Evolutionary conservation across 495 filamentous ascomycete species (phyloP).

Genomic region (Coniosporium apollinis): DNA sequence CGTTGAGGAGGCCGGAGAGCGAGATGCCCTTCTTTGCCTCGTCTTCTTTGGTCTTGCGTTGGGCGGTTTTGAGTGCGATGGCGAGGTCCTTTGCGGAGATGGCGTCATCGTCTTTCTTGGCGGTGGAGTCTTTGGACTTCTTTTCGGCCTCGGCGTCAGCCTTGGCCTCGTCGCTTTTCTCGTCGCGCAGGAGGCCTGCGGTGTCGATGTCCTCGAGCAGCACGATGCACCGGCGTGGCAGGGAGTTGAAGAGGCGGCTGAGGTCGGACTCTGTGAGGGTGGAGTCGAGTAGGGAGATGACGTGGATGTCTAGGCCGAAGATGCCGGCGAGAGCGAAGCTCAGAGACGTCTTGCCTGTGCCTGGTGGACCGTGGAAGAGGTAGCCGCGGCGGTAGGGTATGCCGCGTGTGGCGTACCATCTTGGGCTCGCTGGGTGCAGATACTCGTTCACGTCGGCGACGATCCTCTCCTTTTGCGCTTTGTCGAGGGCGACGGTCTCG

Average conservation of each 20-base stretch:
- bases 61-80: slow-evolving; percentile 5
- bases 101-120: neutral
- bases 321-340: slow-evolving; percentile 50
- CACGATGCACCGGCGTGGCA: slow-evolving; percentile 52
- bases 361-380: slow-evolving; percentile 25
- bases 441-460: slow-evolving; percentile 79
- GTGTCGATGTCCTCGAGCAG: slow-evolving; percentile 62
- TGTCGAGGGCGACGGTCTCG: slow-evolving; percentile 69
- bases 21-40: slow-evolving; percentile 37
- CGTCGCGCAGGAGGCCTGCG: slow-evolving; percentile 47
- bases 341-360: slow-evolving; percentile 25
- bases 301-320: slow-evolving; percentile 55
- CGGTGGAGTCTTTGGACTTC: slow-evolving; percentile 1
- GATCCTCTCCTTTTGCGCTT: slow-evolving; percentile 51
- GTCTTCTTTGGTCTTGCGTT: slow-evolving; percentile 4
- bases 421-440: slow-evolving; percentile 47
- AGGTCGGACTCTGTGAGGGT: slow-evolving; percentile 55
- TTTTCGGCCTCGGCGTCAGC: slow-evolving; percentile 1
- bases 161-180: slow-evolving; percentile 5
- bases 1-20: slow-evolving; percentile 65
- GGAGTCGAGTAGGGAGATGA: slow-evolving; percentile 45
- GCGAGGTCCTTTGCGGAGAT: slow-evolving; percentile 1
- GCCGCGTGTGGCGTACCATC: slow-evolving; percentile 62
- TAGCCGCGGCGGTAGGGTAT: slow-evolving; percentile 27
- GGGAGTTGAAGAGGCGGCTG: slow-evolving; percentile 46